Percentiles rank a stretch among this genome's conserved stretches.
Conservation (phyloP, 768 basidiomycete species). For the Tylopilus sp. region DNA sequence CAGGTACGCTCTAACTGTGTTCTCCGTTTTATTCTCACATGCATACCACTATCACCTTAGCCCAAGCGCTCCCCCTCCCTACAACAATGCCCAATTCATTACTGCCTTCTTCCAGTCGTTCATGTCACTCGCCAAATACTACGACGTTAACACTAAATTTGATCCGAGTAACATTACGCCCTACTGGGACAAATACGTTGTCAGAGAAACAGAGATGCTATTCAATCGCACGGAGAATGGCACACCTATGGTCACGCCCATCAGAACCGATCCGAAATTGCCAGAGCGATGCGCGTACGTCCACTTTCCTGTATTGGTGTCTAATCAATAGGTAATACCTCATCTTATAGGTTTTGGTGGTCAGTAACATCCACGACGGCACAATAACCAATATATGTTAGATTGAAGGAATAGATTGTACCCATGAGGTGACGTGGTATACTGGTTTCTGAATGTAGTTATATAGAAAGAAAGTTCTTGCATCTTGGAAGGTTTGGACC, state of each 20-base stretch:
- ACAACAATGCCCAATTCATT: constrained; percentile 29
- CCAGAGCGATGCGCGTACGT: constrained; percentile 15
- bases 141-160: constrained; percentile 22
- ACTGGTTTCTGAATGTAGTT: too few relatives aligned
- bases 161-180: constrained; percentile 19
- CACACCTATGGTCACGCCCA: neutral
- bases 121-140: constrained; percentile 18
- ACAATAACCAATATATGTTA: neutral
- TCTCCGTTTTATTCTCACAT: neutral
- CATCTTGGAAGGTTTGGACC: too few relatives aligned
- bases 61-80: constrained; percentile 1
- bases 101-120: constrained; percentile 27
- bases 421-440: too few relatives aligned
- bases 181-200: constrained; percentile 3
- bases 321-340: neutral
- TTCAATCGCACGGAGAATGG: constrained; percentile 11
- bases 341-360: constrained; percentile 13
- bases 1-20: neutral
- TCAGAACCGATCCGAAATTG: neutral
- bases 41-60: neutral
- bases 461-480: too few relatives aligned
- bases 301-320: neutral
- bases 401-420: too few relatives aligned
- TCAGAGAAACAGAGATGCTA: constrained; percentile 11
- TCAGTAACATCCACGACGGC: constrained; percentile 2